phyloP scores from a whole-genome alignment of 225 moss, liverwort and hornwort species.

The Lunularia cruciata region DNA sequence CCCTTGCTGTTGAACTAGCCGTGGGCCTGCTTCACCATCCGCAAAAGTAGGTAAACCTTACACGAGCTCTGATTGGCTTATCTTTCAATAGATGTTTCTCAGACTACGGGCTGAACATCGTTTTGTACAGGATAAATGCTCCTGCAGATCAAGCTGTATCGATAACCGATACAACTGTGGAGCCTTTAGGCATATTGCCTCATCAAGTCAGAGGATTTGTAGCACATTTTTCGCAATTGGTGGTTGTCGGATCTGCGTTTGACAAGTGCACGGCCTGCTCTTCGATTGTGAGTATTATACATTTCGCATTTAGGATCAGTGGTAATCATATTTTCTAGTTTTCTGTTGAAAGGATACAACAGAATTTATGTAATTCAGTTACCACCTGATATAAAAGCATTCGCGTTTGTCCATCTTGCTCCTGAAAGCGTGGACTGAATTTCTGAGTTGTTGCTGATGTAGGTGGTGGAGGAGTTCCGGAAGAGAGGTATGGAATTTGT shows the following conservation, averaged over 20 bases:
- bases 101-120: slow-evolving; percentile 8
- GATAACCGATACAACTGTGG: slow-evolving; percentile 65
- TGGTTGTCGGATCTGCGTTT: slow-evolving; percentile 85
- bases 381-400: too few relatives aligned
- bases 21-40: slow-evolving; percentile 95
- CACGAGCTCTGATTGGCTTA: too few relatives aligned
- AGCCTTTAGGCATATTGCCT: slow-evolving; percentile 87
- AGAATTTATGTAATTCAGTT: too few relatives aligned
- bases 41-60: slow-evolving; percentile 60
- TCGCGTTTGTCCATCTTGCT: too few relatives aligned
- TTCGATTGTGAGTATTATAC: slow-evolving; percentile 50
- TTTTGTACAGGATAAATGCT: slow-evolving; percentile 62
- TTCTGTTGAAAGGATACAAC: too few relatives aligned
- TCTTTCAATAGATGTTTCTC: too few relatives aligned
- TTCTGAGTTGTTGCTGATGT: slow-evolving; percentile 26
- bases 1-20: slow-evolving; percentile 90
- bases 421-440: too few relatives aligned
- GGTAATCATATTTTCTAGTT: too few relatives aligned
- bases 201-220: slow-evolving; percentile 97
- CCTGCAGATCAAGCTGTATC: slow-evolving; percentile 68
- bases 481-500: slow-evolving; percentile 70
- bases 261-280: slow-evolving; percentile 99
- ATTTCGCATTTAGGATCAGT: too few relatives aligned
- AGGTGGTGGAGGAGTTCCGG: slow-evolving; percentile 84
- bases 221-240: slow-evolving; percentile 82